phyloP scores from a whole-genome alignment of 352 stramenopile genomes.

The Phytopythium ostracodes region DNA sequence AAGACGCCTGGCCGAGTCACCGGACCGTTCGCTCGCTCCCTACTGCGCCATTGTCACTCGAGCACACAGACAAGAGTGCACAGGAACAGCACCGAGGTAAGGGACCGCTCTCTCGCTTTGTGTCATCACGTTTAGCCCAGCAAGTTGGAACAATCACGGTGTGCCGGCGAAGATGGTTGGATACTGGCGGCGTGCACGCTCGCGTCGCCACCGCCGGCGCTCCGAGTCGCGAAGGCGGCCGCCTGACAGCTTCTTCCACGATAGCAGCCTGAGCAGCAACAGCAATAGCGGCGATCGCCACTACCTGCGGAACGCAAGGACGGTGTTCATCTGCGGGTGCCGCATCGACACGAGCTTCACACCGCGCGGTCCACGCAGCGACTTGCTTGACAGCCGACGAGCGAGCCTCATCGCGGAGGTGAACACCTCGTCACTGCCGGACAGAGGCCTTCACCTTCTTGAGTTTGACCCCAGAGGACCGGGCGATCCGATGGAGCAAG shows the following conservation, averaged over 20 bases:
- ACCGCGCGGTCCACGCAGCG: constrained; percentile 1
- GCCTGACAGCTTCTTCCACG: neutral
- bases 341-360: constrained; percentile 9
- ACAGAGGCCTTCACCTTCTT: neutral
- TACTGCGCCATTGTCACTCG: neutral
- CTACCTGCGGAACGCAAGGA: neutral
- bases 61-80: neutral
- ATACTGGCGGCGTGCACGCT: constrained; percentile 1
- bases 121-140: neutral
- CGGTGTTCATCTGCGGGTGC: constrained; percentile 7
- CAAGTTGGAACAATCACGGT: neutral
- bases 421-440: neutral
- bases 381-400: neutral
- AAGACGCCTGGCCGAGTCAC: neutral
- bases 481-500: neutral
- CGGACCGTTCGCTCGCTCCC: neutral
- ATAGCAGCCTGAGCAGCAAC: neutral
- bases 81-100: neutral
- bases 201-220: neutral
- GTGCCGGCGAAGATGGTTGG: neutral
- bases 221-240: neutral
- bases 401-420: neutral
- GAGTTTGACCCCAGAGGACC: constrained; percentile 4
- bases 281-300: neutral
- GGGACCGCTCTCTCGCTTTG: neutral